Percentiles rank a stretch among this genome's conserved stretches.
These are phyloP conservation scores for Fusarium sp. DNA, from an alignment of 2,329 filamentous ascomycete genomes.

Conservation along the genomic window DNA sequence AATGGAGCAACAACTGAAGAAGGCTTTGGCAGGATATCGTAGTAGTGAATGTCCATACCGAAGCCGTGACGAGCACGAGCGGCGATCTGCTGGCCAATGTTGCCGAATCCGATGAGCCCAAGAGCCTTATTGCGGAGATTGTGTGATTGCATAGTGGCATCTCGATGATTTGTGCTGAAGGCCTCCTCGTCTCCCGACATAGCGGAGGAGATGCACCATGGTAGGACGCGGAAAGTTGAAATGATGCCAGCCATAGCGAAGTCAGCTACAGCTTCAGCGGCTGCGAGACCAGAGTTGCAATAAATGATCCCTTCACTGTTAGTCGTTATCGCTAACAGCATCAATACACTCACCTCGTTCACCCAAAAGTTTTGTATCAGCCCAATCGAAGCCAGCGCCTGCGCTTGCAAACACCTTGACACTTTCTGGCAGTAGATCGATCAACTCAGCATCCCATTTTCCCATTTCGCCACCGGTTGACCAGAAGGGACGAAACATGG, in stretches of 20 bases:
- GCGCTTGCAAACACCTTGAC: constrained; percentile 73
- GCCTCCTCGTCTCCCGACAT: constrained; percentile 49
- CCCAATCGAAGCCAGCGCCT: constrained; percentile 76
- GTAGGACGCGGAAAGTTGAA: constrained; percentile 74
- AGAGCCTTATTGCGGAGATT: constrained; percentile 72
- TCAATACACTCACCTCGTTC: constrained; percentile 61
- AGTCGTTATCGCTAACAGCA: not conserved
- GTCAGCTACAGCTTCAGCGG: constrained; percentile 79
- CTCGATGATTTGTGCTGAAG: constrained; percentile 70
- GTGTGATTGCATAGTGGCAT: constrained; percentile 69
- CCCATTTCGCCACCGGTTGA: constrained; percentile 75
- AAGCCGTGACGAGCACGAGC: constrained; percentile 65
- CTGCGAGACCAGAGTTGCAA: constrained; percentile 78
- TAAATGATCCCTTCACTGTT: constrained; percentile 68
- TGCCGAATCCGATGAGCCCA: constrained; percentile 77
- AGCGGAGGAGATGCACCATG: constrained; percentile 72
- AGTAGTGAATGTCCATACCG: constrained; percentile 75
- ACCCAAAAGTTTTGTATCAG: constrained; percentile 70
- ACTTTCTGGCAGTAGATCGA: constrained; percentile 64
- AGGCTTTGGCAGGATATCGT: constrained; percentile 67
- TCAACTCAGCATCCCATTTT: constrained; percentile 70
- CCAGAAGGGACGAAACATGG: constrained; percentile 71
- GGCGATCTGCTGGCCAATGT: constrained; percentile 73
- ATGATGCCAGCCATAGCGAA: constrained; percentile 77
- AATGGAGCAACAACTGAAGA: constrained; percentile 56